Evolutionary conservation across 2,329 filamentous ascomycete species (phyloP), one percentile per base, ranked within the genome.

Genomic region (Didymella glomerata): DNA sequence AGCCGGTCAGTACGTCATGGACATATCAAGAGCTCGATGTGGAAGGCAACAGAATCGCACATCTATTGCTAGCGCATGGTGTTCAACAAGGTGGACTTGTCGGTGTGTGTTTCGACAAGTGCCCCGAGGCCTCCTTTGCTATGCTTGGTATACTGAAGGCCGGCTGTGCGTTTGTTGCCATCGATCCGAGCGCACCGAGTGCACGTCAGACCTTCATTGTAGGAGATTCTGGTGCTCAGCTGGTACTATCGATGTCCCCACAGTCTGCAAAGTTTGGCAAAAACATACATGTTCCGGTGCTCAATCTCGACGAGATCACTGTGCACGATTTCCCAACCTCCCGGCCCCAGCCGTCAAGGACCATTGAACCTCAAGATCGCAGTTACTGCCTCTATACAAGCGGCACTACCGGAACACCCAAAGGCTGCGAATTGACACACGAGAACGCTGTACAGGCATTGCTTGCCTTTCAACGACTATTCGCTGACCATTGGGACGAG

Each of bases 361-460:
- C 54, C 6, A 71, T 77, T 55, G 64, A 73, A 1, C 76, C 85
- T 4, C 79, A 84, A 22, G 85, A 88, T 64, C 86, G 87, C 0
- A 92, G 89, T 66, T 96, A 96, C 72, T 94, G 91, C 58, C 82
- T 96, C 1, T 96, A 96, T 74, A 96, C 92, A 0, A 94, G 90
- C 3, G 92, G 92, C 3, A 96, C 92, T 0, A 96, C 92, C 0
- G 92, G 92, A 2, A 90, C 87, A 0, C 92, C 93, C 0, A 96
- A 96, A 68, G 92, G 92, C 2, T 97, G 93, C 66, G 87, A 95
- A 58, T 88, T 97, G 46, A 96, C 90, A 0, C 93, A 97, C 69
- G 88, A 92, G 50, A 97, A 96, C 73, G 87, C 90, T 0, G 90
- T 96, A 0, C 93, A 97, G 73, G 92, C 92, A 25, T 92, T 97